phyloP scores from a whole-genome alignment of 1,139 yeast species.

The Saccharomyces pastorianus region DNA sequence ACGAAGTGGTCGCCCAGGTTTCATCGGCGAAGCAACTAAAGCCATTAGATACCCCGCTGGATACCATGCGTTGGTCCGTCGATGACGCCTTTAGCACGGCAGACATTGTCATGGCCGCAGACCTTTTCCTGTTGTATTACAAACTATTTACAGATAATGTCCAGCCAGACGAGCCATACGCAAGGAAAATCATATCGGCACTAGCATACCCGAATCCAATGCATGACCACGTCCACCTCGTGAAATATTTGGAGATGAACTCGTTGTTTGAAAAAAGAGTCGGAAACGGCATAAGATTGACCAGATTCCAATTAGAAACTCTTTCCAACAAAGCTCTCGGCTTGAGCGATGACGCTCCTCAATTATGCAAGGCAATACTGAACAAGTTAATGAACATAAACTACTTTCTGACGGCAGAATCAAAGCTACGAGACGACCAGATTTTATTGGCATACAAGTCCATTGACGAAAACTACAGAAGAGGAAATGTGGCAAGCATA shows the following conservation, averaged over 20 bases:
- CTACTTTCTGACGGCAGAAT: not conserved
- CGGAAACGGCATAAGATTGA: conserved; percentile 1
- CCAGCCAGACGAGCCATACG: conserved; percentile 5
- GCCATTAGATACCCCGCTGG: conserved; percentile 1
- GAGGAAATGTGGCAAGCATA: conserved; percentile 25
- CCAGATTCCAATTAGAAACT: conserved; percentile 12
- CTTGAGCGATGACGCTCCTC: conserved; percentile 6
- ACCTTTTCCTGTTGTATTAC: conserved; percentile 17
- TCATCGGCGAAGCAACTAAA: not conserved
- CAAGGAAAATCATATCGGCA: conserved; percentile 11
- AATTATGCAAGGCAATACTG: conserved; percentile 13
- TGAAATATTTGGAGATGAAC: conserved; percentile 10
- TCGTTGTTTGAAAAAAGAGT: conserved; percentile 6
- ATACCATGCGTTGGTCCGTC: conserved; percentile 15
- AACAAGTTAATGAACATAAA: conserved; percentile 11
- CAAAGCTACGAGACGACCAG: conserved; percentile 7
- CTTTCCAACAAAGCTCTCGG: conserved; percentile 19
- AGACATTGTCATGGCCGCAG: conserved; percentile 18
- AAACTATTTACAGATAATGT: conserved; percentile 5
- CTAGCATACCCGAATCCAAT: conserved; percentile 19
- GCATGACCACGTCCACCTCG: conserved; percentile 13
- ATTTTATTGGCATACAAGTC: conserved; percentile 18
- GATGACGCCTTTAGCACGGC: conserved; percentile 12
- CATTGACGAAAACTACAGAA: conserved; percentile 19
- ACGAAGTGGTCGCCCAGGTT: not conserved